Base-by-base conservation (phyloP, 2,329 filamentous ascomycete genomes). In the Lasiodiplodia theobromae region DNA sequence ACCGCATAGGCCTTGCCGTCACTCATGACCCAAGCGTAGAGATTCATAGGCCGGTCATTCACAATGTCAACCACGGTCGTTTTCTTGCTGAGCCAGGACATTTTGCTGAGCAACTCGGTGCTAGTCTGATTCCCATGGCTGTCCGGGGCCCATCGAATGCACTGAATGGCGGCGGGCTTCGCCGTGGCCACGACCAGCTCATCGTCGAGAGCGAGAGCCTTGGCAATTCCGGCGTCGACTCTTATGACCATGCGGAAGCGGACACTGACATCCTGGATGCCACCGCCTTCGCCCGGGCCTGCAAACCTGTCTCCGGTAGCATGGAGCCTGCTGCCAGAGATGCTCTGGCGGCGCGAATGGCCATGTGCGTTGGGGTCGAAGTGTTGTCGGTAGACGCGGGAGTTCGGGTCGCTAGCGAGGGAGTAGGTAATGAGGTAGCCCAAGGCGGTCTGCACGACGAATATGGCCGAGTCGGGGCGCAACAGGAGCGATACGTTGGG, bases 171-270 rank as follows among this genome's bases (percentile, higher is more conserved):
- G 0, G 94, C 91, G 3, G 96, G 96, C 76, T 96, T 97, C 68
- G 89, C 86, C 0, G 96, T 99, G 4, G 96, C 93, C 65, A 99
- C 94, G 25, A 98, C 86, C 51, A 99, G 84, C 79, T 98, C 96
- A 68, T 97, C 93, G 72, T 98, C 96, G 25, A 98, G 86, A 2
- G 96, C 95, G 67, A 98, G 82, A 12, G 92, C 93, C 74, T 90
- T 92, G 73, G 90, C 90, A 73, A 99, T 97, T 2, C 96, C 96
- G 2, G 96, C 96, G 80, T 99, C 96, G 21, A 99, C 93, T 77
- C 97, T 96, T 76, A 99, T 98, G 16, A 97, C 95, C 92, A 97
- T 97, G 68, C 95, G 89, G 80, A 99, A 99, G 12, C 93, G 91
- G 60, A 99, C 86, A 74, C 91, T 97, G 68, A 97, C 89, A 80